phyloP scores from a whole-genome alignment of 116 monocot species.

The Dioscorea cayenensis region DNA sequence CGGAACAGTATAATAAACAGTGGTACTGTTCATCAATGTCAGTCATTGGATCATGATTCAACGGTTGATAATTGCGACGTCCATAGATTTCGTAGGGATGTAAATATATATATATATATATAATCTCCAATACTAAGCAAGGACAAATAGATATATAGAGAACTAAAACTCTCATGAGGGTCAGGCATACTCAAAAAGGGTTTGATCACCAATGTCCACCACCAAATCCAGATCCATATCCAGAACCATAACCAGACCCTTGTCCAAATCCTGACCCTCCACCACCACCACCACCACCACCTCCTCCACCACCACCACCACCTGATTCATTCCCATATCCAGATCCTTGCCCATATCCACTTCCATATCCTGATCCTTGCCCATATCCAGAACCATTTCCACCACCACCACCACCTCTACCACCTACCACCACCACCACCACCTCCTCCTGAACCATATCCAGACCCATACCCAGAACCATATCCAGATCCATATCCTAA shows the following conservation, averaged over 20 bases:
- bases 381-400: neutral
- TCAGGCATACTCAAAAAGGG: no score
- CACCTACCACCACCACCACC: neutral
- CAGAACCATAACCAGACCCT: no score
- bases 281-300: neutral
- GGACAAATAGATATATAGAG: no score
- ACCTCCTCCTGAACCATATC: neutral
- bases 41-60: no score
- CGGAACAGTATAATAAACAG: no score
- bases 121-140: no score
- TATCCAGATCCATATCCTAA: neutral
- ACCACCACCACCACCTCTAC: neutral
- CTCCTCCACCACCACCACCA: conserved; percentile 1
- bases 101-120: no score
- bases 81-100: no score
- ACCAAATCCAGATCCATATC: neutral
- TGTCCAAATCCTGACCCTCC: neutral
- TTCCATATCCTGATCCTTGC: neutral
- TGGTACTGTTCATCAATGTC: no score
- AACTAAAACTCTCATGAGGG: no score
- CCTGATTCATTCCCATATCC: neutral
- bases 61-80: no score
- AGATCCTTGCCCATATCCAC: neutral
- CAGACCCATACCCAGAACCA: neutral
- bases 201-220: neutral